These are phyloP conservation scores for Pseudogymnoascus sp. DNA, from an alignment of 2,329 filamentous ascomycete genomes.

Conservation along the genomic window DNA sequence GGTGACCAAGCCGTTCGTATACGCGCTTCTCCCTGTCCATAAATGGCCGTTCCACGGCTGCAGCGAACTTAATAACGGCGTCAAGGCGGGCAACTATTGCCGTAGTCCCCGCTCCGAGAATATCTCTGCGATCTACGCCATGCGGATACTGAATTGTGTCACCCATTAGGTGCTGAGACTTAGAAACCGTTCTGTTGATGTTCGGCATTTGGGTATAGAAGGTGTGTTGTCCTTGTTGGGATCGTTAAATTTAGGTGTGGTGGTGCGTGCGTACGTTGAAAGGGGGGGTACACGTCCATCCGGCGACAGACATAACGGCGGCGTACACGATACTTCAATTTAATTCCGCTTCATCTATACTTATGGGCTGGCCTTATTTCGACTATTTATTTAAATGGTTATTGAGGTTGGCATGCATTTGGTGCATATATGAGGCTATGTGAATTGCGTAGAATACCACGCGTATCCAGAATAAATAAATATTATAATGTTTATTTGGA, in stretches of 20 bases:
- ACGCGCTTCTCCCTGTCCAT: not conserved
- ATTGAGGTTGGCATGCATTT: not conserved
- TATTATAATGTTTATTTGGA: not conserved
- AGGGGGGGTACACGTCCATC: not conserved
- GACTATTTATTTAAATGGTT: not conserved
- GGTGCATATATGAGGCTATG: not conserved
- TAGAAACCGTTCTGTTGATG: not conserved
- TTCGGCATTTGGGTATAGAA: not conserved
- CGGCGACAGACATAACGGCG: not conserved
- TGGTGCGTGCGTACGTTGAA: not conserved
- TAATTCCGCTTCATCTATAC: not conserved
- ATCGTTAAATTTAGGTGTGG: not conserved
- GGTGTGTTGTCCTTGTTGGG: not conserved
- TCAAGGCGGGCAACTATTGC: not conserved
- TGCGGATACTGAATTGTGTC: not conserved
- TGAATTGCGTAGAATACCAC: not conserved
- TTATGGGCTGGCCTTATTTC: not conserved
- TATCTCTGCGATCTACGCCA: not conserved
- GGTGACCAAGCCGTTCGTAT: not conserved
- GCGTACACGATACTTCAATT: not conserved
- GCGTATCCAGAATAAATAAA: not conserved
- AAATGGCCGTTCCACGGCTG: not conserved
- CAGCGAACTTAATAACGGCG: not conserved
- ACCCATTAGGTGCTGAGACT: not conserved
- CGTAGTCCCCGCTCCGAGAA: not conserved